phyloP scores from a whole-genome alignment of 805 yeast genomes.

The Hanseniaspora nectarophila region DNA sequence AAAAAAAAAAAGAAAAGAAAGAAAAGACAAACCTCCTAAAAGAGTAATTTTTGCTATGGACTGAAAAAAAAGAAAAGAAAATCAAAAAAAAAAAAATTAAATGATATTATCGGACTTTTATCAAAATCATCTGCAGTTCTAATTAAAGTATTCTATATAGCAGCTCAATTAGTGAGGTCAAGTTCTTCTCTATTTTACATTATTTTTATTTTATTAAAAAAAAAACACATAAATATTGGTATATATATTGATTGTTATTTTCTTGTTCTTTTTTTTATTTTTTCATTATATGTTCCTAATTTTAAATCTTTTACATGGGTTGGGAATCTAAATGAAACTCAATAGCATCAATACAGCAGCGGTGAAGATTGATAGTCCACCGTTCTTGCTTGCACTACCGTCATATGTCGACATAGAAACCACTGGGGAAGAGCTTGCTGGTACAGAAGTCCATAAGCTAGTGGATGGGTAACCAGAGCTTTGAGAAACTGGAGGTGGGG shows the following conservation, averaged over 20 bases:
- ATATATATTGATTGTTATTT: too few species aligned
- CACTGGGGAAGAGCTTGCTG: neutral
- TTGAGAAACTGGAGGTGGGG: neutral
- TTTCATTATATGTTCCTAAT: neutral
- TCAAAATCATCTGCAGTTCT: too few species aligned
- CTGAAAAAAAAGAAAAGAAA: neutral
- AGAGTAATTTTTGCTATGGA: neutral
- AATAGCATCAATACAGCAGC: neutral
- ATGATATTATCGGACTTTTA: too few species aligned
- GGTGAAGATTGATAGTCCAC: neutral
- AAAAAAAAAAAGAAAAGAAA: too few species aligned
- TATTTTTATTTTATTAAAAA: too few species aligned
- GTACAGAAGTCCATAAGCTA: neutral
- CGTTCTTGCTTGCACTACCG: neutral
- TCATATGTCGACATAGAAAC: neutral
- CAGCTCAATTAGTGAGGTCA: too few species aligned
- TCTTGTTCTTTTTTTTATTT: too few species aligned
- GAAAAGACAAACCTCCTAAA: neutral
- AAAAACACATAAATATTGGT: too few species aligned
- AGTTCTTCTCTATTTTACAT: too few species aligned
- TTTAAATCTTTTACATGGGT: neutral
- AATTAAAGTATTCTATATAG: too few species aligned
- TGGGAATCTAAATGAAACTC: neutral
- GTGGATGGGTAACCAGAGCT: neutral
- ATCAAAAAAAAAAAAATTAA: too few species aligned